Conservation (phyloP, 2,329 filamentous ascomycete genomes). For the Emydomyces testavorans region DNA sequence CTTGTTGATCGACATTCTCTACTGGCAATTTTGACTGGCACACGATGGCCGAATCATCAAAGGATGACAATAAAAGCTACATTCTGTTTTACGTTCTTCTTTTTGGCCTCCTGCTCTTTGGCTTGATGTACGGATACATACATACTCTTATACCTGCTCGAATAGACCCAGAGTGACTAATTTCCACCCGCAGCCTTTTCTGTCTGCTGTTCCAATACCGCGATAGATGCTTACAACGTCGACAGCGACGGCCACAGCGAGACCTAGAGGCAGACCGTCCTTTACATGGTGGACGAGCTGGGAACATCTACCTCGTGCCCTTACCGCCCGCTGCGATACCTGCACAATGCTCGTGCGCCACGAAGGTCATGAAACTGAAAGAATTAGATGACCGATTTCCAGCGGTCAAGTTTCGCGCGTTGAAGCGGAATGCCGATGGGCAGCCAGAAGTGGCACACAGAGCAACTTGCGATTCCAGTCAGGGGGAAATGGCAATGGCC, state of each 20-base stretch:
- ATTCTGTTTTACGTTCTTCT: no score
- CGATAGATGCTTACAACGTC: neutral
- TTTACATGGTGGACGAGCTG: neutral
- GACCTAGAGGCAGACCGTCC: neutral
- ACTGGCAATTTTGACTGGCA: no score
- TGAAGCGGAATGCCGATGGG: neutral
- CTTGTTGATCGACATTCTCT: no score
- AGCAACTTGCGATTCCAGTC: neutral
- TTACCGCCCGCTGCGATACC: neutral
- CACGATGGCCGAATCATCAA: no score
- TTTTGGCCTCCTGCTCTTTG: no score
- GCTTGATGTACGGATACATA: no score
- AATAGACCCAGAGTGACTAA: neutral
- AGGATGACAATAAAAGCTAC: no score
- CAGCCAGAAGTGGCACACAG: neutral
- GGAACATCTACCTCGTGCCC: neutral
- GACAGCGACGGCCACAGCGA: neutral
- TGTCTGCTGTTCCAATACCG: neutral
- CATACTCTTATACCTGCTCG: no score
- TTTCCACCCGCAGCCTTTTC: neutral
- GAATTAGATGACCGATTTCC: slow-evolving; percentile 7
- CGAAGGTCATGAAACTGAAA: slow-evolving; percentile 5
- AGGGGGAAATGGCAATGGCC: neutral
- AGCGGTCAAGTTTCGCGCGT: neutral
- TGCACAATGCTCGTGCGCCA: neutral